These are phyloP conservation scores for Psilocybe mexicana DNA, from an alignment of 1,284 basidiomycete species.

Conservation along the genomic window DNA sequence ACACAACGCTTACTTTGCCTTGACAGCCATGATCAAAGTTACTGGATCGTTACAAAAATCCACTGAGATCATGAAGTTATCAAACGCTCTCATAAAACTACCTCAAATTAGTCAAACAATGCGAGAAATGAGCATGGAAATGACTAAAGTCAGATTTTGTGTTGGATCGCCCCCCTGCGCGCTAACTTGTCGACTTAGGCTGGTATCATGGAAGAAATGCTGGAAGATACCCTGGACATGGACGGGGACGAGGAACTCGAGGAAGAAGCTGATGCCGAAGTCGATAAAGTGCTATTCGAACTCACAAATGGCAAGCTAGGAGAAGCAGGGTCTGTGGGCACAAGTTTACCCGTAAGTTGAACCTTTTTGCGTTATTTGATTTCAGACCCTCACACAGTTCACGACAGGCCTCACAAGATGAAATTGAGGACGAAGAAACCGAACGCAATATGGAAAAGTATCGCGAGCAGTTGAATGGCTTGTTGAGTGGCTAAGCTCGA, in stretches of 20 bases:
- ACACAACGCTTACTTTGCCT: conserved; percentile 2
- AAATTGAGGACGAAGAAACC: conserved; percentile 75
- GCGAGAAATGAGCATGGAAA: conserved; percentile 98
- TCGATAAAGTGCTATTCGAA: conserved; percentile 95
- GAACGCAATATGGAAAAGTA: conserved; percentile 87
- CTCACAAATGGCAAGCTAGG: conserved; percentile 96
- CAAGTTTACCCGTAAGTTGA: conserved; percentile 73
- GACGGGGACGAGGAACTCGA: conserved; percentile 95
- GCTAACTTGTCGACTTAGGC: conserved; percentile 50
- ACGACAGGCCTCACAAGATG: conserved; percentile 52
- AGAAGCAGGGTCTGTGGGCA: conserved; percentile 72
- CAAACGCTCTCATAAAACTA: conserved; percentile 88
- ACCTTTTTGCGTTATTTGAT: neutral
- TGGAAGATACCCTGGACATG: conserved; percentile 83
- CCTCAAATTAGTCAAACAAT: conserved; percentile 92
- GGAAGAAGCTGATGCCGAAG: conserved; percentile 96
- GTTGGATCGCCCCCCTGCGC: conserved; percentile 2
- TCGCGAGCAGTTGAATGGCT: conserved; percentile 81
- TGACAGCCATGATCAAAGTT: conserved; percentile 92
- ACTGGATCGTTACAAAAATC: conserved; percentile 97
- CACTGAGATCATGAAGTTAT: conserved; percentile 98
- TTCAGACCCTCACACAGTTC: neutral
- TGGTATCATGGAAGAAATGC: conserved; percentile 92
- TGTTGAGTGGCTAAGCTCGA: conserved; percentile 66
- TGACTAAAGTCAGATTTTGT: conserved; percentile 80